Percentiles rank a stretch among this genome's conserved stretches.
Conservation (phyloP, 2,329 filamentous ascomycete genomes). For the Onygenales sp. region DNA sequence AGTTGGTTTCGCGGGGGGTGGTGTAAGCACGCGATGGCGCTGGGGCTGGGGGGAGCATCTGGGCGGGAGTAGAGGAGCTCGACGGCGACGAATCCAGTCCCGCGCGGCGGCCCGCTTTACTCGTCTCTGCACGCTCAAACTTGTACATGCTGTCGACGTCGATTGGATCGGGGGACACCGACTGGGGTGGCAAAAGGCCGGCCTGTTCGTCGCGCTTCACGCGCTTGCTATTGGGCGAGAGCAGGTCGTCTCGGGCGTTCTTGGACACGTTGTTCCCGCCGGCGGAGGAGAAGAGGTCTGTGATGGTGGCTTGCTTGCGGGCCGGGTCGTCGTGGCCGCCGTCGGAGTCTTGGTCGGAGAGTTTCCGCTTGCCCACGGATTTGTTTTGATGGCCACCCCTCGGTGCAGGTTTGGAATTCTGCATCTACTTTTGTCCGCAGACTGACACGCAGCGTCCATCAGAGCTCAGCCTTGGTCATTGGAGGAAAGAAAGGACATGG, state of each 20-base stretch:
- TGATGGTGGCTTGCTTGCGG: slow-evolving; percentile 30
- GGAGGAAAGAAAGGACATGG: background rate
- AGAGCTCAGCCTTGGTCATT: background rate
- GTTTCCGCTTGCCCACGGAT: slow-evolving; percentile 33
- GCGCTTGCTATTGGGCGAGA: slow-evolving; percentile 33
- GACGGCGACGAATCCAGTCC: slow-evolving; percentile 16
- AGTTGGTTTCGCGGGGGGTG: slow-evolving; percentile 35
- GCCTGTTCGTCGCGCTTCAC: slow-evolving; percentile 6
- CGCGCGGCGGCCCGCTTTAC: slow-evolving; percentile 27
- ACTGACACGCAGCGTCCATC: background rate
- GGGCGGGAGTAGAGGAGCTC: slow-evolving; percentile 5
- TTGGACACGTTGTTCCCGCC: slow-evolving; percentile 9
- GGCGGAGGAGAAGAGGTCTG: slow-evolving; percentile 33
- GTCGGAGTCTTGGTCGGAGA: slow-evolving; percentile 19
- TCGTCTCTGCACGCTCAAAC: slow-evolving; percentile 32
- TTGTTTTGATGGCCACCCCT: slow-evolving; percentile 28
- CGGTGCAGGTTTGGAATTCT: slow-evolving; percentile 28
- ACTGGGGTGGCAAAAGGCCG: background rate
- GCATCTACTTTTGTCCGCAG: slow-evolving; percentile 32
- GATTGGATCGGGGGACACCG: slow-evolving; percentile 11
- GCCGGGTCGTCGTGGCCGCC: slow-evolving; percentile 17
- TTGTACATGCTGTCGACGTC: slow-evolving; percentile 44
- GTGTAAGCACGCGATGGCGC: slow-evolving; percentile 19
- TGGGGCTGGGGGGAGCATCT: slow-evolving; percentile 6
- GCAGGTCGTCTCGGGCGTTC: slow-evolving; percentile 14